Percentiles rank a stretch among this genome's conserved stretches.
Evolutionary conservation across 2,329 filamentous ascomycete species (phyloP).

Genomic region (Bipolaris victoriae): DNA sequence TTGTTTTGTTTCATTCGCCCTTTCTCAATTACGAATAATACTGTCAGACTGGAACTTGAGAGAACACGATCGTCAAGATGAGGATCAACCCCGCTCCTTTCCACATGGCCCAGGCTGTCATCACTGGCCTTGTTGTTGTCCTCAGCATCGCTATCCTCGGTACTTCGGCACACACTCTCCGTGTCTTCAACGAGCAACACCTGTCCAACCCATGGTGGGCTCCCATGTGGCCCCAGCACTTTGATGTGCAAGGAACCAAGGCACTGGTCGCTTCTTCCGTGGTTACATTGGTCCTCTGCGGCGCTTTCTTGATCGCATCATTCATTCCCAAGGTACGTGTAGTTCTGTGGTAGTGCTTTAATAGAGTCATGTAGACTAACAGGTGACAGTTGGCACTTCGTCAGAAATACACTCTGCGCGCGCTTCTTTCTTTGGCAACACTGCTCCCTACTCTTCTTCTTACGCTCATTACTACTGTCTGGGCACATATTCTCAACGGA

Average conservation of each 20-base stretch:
- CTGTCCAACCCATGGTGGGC: conserved; percentile 56
- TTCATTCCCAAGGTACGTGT: conserved; percentile 44
- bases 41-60: neutral
- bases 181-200: conserved; percentile 52
- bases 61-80: conserved; percentile 26
- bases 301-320: conserved; percentile 41
- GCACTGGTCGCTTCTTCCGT: conserved; percentile 49
- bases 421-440: conserved; percentile 46
- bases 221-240: conserved; percentile 56
- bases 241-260: conserved; percentile 53
- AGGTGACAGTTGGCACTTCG: conserved; percentile 38
- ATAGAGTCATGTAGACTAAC: conserved; percentile 12
- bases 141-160: conserved; percentile 53
- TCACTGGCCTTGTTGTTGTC: conserved; percentile 47
- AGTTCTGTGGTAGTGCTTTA: neutral
- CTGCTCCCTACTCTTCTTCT: conserved; percentile 48
- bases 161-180: conserved; percentile 52
- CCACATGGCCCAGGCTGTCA: conserved; percentile 42
- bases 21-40: conserved; percentile 1
- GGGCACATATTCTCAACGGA: conserved; percentile 48
- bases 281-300: conserved; percentile 49
- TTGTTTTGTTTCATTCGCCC: neutral
- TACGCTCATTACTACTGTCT: conserved; percentile 51
- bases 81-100: conserved; percentile 49
- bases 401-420: conserved; percentile 47